phyloP scores from a whole-genome alignment of 164 flowering plant genomes.

The Chloranthus sessilifolius region DNA sequence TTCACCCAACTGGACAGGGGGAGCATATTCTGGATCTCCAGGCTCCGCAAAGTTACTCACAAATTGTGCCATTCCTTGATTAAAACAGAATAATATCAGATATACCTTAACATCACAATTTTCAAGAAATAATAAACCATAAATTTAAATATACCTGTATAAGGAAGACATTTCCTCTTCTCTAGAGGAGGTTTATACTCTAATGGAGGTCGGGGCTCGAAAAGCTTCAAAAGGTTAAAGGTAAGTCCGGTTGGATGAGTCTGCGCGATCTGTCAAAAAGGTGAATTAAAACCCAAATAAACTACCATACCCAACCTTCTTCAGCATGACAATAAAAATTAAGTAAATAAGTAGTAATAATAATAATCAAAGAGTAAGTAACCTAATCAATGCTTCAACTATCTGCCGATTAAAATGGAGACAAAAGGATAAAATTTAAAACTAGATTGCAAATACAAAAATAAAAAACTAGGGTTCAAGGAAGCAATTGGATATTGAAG shows the following conservation, averaged over 20 bases:
- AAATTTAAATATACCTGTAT: constrained; percentile 60
- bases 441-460: too few relatives aligned
- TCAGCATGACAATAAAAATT: too few relatives aligned
- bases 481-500: too few relatives aligned
- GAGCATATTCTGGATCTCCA: constrained; percentile 88
- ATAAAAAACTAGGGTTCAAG: too few relatives aligned
- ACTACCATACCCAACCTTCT: too few relatives aligned
- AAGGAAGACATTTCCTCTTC: constrained; percentile 87
- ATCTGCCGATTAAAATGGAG: not conserved
- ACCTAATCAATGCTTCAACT: too few relatives aligned
- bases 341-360: too few relatives aligned
- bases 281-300: too few relatives aligned
- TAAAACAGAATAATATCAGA: too few relatives aligned
- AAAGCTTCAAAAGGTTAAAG: constrained; percentile 79
- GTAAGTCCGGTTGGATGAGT: constrained; percentile 98
- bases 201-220: constrained; percentile 93
- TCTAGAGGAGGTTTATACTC: constrained; percentile 92
- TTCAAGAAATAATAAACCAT: too few relatives aligned
- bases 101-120: too few relatives aligned
- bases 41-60: constrained; percentile 88
- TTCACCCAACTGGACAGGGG: constrained; percentile 76
- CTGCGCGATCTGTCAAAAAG: constrained; percentile 77
- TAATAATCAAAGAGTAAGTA: too few relatives aligned
- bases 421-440: not conserved
- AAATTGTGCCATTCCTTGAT: constrained; percentile 90